A percentile compares a stretch with the other conserved stretches of the same genome.
phyloP scores from a whole-genome alignment of 2,329 filamentous ascomycete species.

The Alternaria consortialis region DNA sequence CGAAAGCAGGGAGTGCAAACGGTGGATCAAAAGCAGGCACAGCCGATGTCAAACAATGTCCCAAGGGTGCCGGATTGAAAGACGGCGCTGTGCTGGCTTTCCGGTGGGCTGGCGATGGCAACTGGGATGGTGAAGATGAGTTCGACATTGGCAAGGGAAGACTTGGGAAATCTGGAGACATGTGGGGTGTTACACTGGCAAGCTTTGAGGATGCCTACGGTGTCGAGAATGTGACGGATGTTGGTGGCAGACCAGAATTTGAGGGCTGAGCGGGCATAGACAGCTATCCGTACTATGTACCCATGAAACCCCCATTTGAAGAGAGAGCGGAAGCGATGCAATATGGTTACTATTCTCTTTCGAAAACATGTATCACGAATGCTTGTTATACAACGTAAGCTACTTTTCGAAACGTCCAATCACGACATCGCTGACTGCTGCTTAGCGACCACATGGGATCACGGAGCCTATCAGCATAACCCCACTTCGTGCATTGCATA shows the following conservation, averaged over 20 bases:
- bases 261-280: slow-evolving; percentile 34
- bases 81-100: slow-evolving; percentile 51
- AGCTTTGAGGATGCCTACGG: slow-evolving; percentile 51
- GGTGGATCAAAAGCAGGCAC: slow-evolving; percentile 6
- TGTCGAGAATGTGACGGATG: slow-evolving; percentile 42
- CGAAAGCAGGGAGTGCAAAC: slow-evolving; percentile 37
- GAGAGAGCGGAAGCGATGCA: background rate
- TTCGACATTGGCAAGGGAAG: slow-evolving; percentile 14
- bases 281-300: background rate
- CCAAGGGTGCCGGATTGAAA: slow-evolving; percentile 48
- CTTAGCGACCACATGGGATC: background rate
- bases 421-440: background rate
- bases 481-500: background rate
- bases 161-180: slow-evolving; percentile 18
- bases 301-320: background rate
- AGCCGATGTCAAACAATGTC: slow-evolving; percentile 36
- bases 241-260: slow-evolving; percentile 41
- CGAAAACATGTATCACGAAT: background rate
- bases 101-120: slow-evolving; percentile 43
- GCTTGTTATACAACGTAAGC: background rate
- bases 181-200: slow-evolving; percentile 49
- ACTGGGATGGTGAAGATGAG: slow-evolving; percentile 29
- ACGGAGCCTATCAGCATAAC: background rate
- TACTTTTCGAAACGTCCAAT: background rate
- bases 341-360: background rate